Conservation (phyloP, 1,284 basidiomycete genomes). For the Ceratobasidium sp. region DNA sequence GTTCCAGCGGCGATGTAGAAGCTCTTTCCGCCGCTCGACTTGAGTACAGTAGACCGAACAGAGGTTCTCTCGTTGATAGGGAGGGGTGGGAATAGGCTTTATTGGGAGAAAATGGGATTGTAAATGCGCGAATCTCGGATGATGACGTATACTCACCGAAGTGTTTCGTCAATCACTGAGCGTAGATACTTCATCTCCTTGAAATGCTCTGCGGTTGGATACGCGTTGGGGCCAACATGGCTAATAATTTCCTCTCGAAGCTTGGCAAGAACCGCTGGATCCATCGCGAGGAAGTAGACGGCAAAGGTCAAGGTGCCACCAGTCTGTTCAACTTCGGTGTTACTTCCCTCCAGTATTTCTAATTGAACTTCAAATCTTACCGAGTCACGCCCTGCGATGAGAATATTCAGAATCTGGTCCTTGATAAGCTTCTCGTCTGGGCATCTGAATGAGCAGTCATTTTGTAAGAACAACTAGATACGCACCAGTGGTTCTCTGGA, state of each 20-base stretch:
- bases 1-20: conserved; percentile 68
- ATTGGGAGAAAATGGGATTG: no score
- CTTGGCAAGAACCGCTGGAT: conserved; percentile 45
- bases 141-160: conserved; percentile 28
- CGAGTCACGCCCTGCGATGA: conserved; percentile 23
- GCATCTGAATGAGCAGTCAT: not conserved
- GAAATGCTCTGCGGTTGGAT: conserved; percentile 47
- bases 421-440: conserved; percentile 8
- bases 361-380: not conserved
- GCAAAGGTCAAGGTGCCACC: conserved; percentile 48
- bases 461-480: not conserved
- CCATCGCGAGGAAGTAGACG: conserved; percentile 52
- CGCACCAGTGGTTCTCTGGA: conserved; percentile 23
- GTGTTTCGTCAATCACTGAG: conserved; percentile 21
- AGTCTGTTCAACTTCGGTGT: conserved; percentile 1
- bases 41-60: conserved; percentile 24
- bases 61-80: conserved; percentile 30
- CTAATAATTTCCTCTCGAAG: conserved; percentile 51
- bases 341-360: no score
- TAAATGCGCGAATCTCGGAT: no score
- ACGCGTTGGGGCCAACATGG: conserved; percentile 28
- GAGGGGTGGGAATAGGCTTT: conserved; percentile 71
- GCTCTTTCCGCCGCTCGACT: conserved; percentile 61
- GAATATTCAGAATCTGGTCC: conserved; percentile 28
- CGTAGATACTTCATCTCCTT: conserved; percentile 48